Percentiles rank a stretch among this genome's conserved stretches.
Conservation (phyloP, 805 yeast species). For the Saturnispora quitensis region DNA sequence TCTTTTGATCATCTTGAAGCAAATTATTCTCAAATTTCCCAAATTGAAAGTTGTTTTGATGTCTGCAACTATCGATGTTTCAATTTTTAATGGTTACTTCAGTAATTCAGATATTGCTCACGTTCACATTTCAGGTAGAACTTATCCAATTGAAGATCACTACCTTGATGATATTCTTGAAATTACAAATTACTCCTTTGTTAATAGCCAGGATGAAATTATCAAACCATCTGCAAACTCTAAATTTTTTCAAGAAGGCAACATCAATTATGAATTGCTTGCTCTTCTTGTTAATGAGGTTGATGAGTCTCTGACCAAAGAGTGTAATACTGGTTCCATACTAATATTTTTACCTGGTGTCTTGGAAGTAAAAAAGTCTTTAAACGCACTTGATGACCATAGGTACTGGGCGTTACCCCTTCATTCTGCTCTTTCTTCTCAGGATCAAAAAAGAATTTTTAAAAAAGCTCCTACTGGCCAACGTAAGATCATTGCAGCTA, state of each 20-base stretch:
- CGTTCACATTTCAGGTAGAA: slow-evolving; percentile 84
- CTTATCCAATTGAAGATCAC: slow-evolving; percentile 78
- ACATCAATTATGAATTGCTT: slow-evolving; percentile 67
- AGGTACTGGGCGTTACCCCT: slow-evolving; percentile 53
- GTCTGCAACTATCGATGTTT: slow-evolving; percentile 88
- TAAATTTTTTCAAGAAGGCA: slow-evolving; percentile 53
- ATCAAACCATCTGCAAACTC: slow-evolving; percentile 57
- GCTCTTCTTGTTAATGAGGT: slow-evolving; percentile 44
- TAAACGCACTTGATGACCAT: slow-evolving; percentile 28
- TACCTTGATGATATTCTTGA: slow-evolving; percentile 62
- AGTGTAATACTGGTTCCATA: slow-evolving; percentile 56
- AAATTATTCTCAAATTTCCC: slow-evolving; percentile 40
- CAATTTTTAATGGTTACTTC: slow-evolving; percentile 61
- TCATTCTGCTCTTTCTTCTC: slow-evolving; percentile 79
- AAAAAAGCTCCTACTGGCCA: slow-evolving; percentile 39
- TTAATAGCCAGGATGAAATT: slow-evolving; percentile 15
- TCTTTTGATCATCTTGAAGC: slow-evolving; percentile 65
- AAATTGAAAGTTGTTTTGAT: slow-evolving; percentile 66
- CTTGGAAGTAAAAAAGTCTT: slow-evolving; percentile 68
- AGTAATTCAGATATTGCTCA: slow-evolving; percentile 35
- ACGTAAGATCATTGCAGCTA: slow-evolving; percentile 78
- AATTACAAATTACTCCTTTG: slow-evolving; percentile 47
- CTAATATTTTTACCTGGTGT: slow-evolving; percentile 86
- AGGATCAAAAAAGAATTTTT: slow-evolving; percentile 76
- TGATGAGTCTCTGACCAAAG: slow-evolving; percentile 37